Evolutionary conservation across 1,139 yeast species (phyloP).

Genomic region (Yamadazyma epiphylla): DNA sequence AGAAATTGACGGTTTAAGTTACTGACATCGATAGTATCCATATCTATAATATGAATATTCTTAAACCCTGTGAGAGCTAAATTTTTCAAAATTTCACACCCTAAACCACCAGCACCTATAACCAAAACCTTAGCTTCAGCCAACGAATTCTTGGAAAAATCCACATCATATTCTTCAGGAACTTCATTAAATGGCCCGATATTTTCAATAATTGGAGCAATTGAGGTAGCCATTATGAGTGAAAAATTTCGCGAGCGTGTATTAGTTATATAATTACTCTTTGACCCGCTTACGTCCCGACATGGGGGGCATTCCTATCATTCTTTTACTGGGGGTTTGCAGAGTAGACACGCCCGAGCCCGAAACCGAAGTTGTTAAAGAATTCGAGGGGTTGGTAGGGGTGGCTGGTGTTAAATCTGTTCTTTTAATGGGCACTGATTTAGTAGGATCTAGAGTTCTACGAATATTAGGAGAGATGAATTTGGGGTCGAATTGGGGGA

Average conservation of each 20-base stretch:
- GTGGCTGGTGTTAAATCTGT: slow-evolving; percentile 15
- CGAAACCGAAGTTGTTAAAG: too few species aligned
- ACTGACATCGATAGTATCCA: slow-evolving; percentile 92
- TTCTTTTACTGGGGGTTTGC: slow-evolving; percentile 19
- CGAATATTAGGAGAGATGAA: slow-evolving; percentile 49
- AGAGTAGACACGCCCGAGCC: slow-evolving; percentile 2
- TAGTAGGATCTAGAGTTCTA: slow-evolving; percentile 55
- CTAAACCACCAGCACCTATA: slow-evolving; percentile 94
- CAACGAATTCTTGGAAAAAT: slow-evolving; percentile 25
- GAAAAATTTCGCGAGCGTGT: not conserved
- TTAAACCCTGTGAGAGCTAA: slow-evolving; percentile 74
- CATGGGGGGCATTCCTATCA: slow-evolving; percentile 34
- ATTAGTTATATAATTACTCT: slow-evolving; percentile 3
- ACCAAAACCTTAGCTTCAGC: slow-evolving; percentile 40
- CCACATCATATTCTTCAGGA: slow-evolving; percentile 29
- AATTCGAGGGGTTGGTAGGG: slow-evolving; percentile 2
- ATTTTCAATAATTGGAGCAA: slow-evolving; percentile 20
- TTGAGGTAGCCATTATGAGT: slow-evolving; percentile 10
- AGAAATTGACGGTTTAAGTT: slow-evolving; percentile 89
- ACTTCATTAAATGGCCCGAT: slow-evolving; percentile 44
- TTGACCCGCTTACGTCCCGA: slow-evolving; percentile 14
- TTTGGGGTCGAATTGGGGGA: slow-evolving; percentile 45
- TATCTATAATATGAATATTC: slow-evolving; percentile 79
- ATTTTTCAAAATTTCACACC: slow-evolving; percentile 88
- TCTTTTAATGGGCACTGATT: slow-evolving; percentile 55